Evolutionary conservation across 371 early-diverging fungal species (phyloP).

Genomic region (Haplosporangium sp.): DNA sequence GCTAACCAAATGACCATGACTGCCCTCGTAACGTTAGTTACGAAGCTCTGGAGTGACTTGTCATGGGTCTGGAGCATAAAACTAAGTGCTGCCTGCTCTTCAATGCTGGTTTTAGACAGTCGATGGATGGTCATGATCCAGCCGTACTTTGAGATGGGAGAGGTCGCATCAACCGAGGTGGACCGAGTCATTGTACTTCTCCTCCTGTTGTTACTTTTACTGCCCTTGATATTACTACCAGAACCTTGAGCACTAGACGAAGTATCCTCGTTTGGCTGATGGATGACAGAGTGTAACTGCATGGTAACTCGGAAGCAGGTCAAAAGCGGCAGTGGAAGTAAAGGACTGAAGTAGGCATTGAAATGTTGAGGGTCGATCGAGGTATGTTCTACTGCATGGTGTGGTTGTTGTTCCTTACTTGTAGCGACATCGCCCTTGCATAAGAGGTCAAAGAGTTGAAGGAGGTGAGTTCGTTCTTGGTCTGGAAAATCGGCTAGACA

Average conservation of each 20-base stretch:
- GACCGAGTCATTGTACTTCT: conserved; percentile 33
- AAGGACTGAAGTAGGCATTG: conserved; percentile 28
- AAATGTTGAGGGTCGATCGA: conserved; percentile 42
- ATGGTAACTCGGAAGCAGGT: conserved; percentile 48
- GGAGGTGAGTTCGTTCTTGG: conserved; percentile 31
- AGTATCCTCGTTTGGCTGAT: conserved; percentile 16
- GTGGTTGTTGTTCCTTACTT: conserved; percentile 6
- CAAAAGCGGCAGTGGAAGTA: conserved; percentile 38
- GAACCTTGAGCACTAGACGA: neutral
- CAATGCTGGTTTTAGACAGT: conserved; percentile 40
- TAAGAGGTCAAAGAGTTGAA: conserved; percentile 33
- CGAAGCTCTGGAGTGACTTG: conserved; percentile 42
- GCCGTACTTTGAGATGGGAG: conserved; percentile 48
- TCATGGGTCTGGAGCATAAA: conserved; percentile 53
- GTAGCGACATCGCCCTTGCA: conserved; percentile 10
- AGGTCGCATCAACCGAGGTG: conserved; percentile 28
- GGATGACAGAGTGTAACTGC: conserved; percentile 44
- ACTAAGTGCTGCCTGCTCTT: conserved; percentile 46
- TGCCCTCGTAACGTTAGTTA: conserved; percentile 39
- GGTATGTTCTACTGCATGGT: conserved; percentile 1
- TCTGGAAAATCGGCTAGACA: conserved; percentile 49
- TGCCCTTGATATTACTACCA: neutral
- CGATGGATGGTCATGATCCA: conserved; percentile 54
- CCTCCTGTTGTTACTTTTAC: neutral
- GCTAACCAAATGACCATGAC: conserved; percentile 51